Evolutionary conservation across 106 monocot genomes (phyloP).

Genomic region (Ottelia alismoides): DNA sequence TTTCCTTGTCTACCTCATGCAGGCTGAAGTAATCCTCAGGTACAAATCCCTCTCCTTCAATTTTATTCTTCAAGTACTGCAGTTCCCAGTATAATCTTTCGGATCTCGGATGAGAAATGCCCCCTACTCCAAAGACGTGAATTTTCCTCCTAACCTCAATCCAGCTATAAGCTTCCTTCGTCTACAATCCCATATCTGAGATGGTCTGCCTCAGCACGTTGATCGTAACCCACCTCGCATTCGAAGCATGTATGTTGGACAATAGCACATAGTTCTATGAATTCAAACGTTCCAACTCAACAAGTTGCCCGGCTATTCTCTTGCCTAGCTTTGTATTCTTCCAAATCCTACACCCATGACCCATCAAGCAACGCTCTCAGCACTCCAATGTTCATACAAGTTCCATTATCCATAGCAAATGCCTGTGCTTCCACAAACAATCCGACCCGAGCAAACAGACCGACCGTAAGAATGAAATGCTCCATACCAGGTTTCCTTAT

Average conservation of each 20-base stretch:
- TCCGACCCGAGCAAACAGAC: constrained; percentile 26
- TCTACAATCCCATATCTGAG: constrained; percentile 43
- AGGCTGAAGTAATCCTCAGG: constrained; percentile 26
- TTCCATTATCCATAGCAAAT: constrained; percentile 14
- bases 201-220: constrained; percentile 25
- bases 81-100: constrained; percentile 40
- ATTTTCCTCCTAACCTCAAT: constrained; percentile 44
- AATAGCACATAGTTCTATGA: constrained; percentile 44
- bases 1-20: constrained; percentile 63
- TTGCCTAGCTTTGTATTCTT: constrained; percentile 25
- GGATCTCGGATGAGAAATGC: constrained; percentile 49
- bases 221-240: constrained; percentile 17
- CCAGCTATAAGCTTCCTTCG: constrained; percentile 41
- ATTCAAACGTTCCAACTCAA: constrained; percentile 45
- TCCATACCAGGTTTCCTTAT: constrained; percentile 12
- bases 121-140: constrained; percentile 43
- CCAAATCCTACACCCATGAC: constrained; percentile 44
- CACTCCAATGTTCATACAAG: constrained; percentile 3
- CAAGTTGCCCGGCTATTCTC: constrained; percentile 24
- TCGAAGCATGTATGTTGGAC: constrained; percentile 24
- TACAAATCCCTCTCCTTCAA: constrained; percentile 7
- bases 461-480: constrained; percentile 25
- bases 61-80: constrained; percentile 17
- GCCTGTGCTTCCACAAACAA: constrained; percentile 19
- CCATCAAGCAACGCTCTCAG: constrained; percentile 35